A percentile compares a stretch with the other conserved stretches of the same genome.
Evolutionary conservation across 345 rosid species (phyloP).

Genomic region (Acer negundo): DNA sequence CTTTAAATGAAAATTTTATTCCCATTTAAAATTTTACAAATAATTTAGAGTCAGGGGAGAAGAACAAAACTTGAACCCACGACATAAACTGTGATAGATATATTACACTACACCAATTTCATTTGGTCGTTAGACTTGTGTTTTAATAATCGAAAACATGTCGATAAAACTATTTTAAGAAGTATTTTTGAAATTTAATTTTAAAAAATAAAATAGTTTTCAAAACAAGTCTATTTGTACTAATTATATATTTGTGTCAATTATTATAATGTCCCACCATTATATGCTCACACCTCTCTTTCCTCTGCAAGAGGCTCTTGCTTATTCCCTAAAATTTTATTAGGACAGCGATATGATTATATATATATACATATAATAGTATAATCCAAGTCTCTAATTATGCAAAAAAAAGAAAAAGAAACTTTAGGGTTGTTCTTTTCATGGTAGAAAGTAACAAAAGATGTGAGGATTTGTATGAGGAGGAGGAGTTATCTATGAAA

Average conservation of each 20-base stretch:
- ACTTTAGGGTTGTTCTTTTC: not conserved
- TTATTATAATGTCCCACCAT: slow-evolving; percentile 32
- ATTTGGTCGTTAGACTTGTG: too few species aligned
- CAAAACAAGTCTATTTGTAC: not conserved
- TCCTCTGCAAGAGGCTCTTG: not conserved
- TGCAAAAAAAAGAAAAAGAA: not conserved
- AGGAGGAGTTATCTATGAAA: not conserved
- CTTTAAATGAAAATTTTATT: too few species aligned
- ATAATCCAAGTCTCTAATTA: not conserved
- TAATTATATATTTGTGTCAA: slow-evolving; percentile 2
- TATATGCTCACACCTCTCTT: slow-evolving; percentile 15
- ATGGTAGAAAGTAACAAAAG: slow-evolving; percentile 14
- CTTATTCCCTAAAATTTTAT: slow-evolving; percentile 15
- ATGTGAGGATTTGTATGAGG: slow-evolving; percentile 14
- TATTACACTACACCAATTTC: too few species aligned
- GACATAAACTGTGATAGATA: too few species aligned
- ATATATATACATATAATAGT: not conserved
- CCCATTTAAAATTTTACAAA: too few species aligned
- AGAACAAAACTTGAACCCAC: too few species aligned
- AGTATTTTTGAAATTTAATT: too few species aligned
- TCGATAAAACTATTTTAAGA: too few species aligned
- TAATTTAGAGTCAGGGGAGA: too few species aligned
- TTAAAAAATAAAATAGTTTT: not conserved
- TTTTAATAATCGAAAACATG: too few species aligned
- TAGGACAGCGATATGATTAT: slow-evolving; percentile 13